These are phyloP conservation scores for Apiospora malaysiana DNA, from an alignment of 2,329 filamentous ascomycete genomes.

Conservation along the genomic window DNA sequence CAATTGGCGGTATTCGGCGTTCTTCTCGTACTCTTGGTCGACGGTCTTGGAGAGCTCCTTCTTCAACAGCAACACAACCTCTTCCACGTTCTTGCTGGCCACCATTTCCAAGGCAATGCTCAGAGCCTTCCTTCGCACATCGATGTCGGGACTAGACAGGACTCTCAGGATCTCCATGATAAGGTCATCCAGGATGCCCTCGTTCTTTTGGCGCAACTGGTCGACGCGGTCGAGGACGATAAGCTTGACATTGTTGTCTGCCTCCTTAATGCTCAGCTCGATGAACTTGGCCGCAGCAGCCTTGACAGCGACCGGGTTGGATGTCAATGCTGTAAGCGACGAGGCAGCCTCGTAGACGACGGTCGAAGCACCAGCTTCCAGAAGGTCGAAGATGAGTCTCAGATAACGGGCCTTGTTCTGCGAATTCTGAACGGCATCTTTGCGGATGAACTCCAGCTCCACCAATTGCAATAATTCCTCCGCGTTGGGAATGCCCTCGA, in stretches of 20 bases:
- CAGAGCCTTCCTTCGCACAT: slow-evolving; percentile 91
- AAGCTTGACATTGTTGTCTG: slow-evolving; percentile 98
- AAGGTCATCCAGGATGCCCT: slow-evolving; percentile 89
- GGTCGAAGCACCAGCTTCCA: slow-evolving; percentile 91
- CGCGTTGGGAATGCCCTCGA: slow-evolving; percentile 92
- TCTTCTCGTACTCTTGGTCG: slow-evolving; percentile 99
- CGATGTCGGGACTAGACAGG: slow-evolving; percentile 92
- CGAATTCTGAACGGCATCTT: slow-evolving; percentile 92
- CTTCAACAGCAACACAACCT: slow-evolving; percentile 93
- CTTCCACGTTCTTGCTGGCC: slow-evolving; percentile 97
- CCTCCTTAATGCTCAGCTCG: slow-evolving; percentile 94
- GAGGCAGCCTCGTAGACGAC: slow-evolving; percentile 98
- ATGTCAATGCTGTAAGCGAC: slow-evolving; percentile 90
- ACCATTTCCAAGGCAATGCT: slow-evolving; percentile 95
- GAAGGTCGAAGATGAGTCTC: slow-evolving; percentile 91
- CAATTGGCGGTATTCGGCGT: slow-evolving; percentile 90
- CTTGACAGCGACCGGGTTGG: slow-evolving; percentile 96
- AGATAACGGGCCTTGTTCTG: slow-evolving; percentile 96
- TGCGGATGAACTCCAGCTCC: slow-evolving; percentile 96
- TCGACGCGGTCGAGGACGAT: slow-evolving; percentile 96
- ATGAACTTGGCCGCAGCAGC: slow-evolving; percentile 96
- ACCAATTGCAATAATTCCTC: slow-evolving; percentile 93
- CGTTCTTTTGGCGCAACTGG: slow-evolving; percentile 83
- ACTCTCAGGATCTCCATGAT: slow-evolving; percentile 98
- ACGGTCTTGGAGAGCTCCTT: slow-evolving; percentile 98